Percentiles rank a stretch among this genome's conserved stretches.
phyloP scores from a whole-genome alignment of 768 basidiomycete species.

The Omphalotus guepiniiformis region DNA sequence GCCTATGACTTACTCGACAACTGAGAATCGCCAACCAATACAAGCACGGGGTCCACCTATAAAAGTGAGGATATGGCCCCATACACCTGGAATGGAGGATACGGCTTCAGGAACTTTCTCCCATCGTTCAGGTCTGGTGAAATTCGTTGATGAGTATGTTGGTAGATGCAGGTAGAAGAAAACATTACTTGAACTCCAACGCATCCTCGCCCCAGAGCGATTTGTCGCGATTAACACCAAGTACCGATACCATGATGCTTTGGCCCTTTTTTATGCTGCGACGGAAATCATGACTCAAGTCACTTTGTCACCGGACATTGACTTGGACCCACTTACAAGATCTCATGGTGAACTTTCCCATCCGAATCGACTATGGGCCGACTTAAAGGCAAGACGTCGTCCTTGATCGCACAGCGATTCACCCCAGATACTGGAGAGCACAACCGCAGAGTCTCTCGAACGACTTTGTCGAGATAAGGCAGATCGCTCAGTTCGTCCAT shows the following conservation, averaged over 20 bases:
- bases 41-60: slow-evolving; percentile 43
- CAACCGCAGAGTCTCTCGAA: slow-evolving; percentile 40
- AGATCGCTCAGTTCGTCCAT: slow-evolving; percentile 50
- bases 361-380: slow-evolving; percentile 29
- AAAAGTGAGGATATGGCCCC: slow-evolving; percentile 41
- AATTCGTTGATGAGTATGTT: background rate
- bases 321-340: slow-evolving; percentile 21
- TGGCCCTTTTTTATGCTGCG: slow-evolving; percentile 42
- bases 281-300: slow-evolving; percentile 27
- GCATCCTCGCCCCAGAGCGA: slow-evolving; percentile 64
- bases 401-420: slow-evolving; percentile 26
- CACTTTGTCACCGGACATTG: slow-evolving; percentile 10
- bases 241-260: slow-evolving; percentile 44
- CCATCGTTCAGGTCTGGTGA: slow-evolving; percentile 63
- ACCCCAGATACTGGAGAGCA: slow-evolving; percentile 33
- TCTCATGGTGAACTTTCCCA: slow-evolving; percentile 22
- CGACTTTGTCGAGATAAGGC: slow-evolving; percentile 46
- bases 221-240: slow-evolving; percentile 46
- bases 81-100: slow-evolving; percentile 50
- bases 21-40: slow-evolving; percentile 43
- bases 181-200: slow-evolving; percentile 50
- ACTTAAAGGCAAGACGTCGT: slow-evolving; percentile 33
- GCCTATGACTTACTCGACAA: slow-evolving; percentile 41
- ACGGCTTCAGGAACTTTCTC: slow-evolving; percentile 38
- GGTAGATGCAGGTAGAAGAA: slow-evolving; percentile 21